Conservation (phyloP, 768 basidiomycete species). For the Kwoniella europaea region DNA sequence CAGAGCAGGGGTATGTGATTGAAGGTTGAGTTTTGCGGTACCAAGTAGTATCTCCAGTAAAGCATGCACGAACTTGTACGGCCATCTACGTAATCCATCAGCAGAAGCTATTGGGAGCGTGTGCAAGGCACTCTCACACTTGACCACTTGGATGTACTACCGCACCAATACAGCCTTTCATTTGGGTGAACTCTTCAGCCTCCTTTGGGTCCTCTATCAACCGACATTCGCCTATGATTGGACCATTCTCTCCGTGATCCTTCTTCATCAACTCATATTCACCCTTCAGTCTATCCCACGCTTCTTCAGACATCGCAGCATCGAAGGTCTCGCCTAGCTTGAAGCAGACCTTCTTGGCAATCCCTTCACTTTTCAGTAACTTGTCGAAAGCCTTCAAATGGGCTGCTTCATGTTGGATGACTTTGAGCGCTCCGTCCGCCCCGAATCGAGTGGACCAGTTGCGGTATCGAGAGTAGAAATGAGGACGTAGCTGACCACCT, state of each 20-base stretch:
- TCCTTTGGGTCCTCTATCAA: constrained; percentile 27
- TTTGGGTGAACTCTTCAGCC: constrained; percentile 33
- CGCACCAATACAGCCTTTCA: constrained; percentile 31
- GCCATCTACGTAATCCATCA: constrained; percentile 22
- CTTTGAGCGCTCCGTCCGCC: constrained; percentile 16
- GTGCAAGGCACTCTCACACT: constrained; percentile 23
- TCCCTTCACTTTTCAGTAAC: constrained; percentile 20
- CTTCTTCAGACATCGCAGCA: constrained; percentile 34
- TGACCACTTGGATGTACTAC: constrained; percentile 29
- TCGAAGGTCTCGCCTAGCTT: constrained; percentile 28
- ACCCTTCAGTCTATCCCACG: constrained; percentile 23
- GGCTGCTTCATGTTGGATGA: constrained; percentile 31
- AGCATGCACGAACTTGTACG: constrained; percentile 37
- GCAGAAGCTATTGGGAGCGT: not conserved
- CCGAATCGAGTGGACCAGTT: constrained; percentile 24
- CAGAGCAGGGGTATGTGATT: constrained; percentile 28
- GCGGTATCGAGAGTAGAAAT: constrained; percentile 30
- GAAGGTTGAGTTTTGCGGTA: constrained; percentile 27
- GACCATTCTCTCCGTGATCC: constrained; percentile 26
- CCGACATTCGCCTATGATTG: constrained; percentile 20
- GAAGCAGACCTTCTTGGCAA: constrained; percentile 29
- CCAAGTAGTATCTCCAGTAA: constrained; percentile 18
- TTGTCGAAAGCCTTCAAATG: constrained; percentile 28
- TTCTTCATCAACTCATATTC: constrained; percentile 24
- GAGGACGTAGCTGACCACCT: constrained; percentile 37